Conservation (phyloP, 2,329 filamentous ascomycete species). For the Sarocladiaceae sp. region DNA sequence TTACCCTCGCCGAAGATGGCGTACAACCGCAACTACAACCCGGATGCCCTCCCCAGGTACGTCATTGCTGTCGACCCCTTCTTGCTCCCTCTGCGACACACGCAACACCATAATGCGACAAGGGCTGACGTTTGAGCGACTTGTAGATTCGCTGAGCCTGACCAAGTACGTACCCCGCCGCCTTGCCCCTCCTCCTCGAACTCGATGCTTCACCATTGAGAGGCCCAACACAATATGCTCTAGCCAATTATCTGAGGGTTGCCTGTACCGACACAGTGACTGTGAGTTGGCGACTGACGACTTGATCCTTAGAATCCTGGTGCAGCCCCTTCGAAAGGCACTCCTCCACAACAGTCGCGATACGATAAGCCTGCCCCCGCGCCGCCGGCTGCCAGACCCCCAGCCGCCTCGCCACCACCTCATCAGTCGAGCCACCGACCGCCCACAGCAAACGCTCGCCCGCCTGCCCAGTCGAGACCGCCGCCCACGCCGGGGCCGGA, state of each 20-base stretch:
- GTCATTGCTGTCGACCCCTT: no score
- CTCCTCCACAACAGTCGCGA: slow-evolving; percentile 7
- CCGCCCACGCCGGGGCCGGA: slow-evolving; percentile 57
- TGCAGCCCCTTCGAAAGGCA: slow-evolving; percentile 19
- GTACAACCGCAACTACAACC: slow-evolving; percentile 89
- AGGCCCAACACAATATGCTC: no score
- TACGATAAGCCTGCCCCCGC: slow-evolving; percentile 14
- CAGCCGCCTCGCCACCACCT: slow-evolving; percentile 9
- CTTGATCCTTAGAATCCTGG: slow-evolving; percentile 27
- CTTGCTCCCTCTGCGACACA: no score
- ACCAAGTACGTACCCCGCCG: slow-evolving; percentile 45
- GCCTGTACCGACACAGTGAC: no score
- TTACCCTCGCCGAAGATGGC: slow-evolving; percentile 58
- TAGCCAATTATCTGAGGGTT: no score
- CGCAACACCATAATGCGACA: slow-evolving; percentile 18
- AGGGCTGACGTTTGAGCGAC: background rate
- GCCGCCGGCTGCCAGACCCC: slow-evolving; percentile 24
- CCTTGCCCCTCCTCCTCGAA: background rate
- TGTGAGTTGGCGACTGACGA: slow-evolving; percentile 7
- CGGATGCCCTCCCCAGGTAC: slow-evolving; percentile 88
- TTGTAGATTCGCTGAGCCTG: slow-evolving; percentile 66
- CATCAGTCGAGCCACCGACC: slow-evolving; percentile 22
- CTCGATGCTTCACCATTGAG: no score
- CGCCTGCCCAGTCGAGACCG: slow-evolving; percentile 52
- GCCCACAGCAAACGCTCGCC: slow-evolving; percentile 39